Conservation (phyloP, 202 grass and related monocot genomes). For the Carex arenaria region DNA sequence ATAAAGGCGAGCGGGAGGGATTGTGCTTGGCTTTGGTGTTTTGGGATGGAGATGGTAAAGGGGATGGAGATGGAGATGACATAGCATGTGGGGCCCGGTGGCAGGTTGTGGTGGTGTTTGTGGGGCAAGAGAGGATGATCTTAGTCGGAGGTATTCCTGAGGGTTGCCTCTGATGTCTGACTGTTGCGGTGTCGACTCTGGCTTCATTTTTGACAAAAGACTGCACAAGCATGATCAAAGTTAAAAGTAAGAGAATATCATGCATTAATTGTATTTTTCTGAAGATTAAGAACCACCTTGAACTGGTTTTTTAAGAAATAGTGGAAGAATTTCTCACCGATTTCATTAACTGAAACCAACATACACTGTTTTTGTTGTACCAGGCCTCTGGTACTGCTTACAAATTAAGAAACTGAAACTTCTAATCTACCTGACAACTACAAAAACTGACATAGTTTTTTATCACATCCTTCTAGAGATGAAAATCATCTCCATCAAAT, state of each 20-base stretch:
- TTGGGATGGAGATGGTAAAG: slow-evolving; percentile 4
- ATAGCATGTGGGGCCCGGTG: slow-evolving; percentile 3
- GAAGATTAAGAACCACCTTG: background rate
- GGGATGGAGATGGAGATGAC: slow-evolving; percentile 14
- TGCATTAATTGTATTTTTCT: background rate
- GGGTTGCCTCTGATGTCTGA: background rate
- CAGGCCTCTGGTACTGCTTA: no score
- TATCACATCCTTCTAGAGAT: no score
- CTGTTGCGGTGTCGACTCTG: background rate
- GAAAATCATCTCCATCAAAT: background rate
- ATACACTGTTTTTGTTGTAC: no score
- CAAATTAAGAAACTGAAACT: no score
- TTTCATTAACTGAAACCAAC: no score
- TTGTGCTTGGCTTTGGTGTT: slow-evolving; percentile 5
- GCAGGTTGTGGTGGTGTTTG: background rate
- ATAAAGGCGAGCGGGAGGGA: slow-evolving; percentile 35
- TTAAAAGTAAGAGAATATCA: background rate
- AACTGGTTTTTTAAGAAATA: background rate
- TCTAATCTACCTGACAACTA: no score
- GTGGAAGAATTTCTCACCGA: no score
- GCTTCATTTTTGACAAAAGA: background rate
- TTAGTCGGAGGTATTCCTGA: background rate
- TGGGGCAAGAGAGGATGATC: background rate
- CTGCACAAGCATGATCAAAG: background rate
- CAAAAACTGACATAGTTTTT: no score